A percentile compares a stretch with the other conserved stretches of the same genome.
Evolutionary conservation across 441 rosid species (phyloP).

Genomic region (Pelargonium australe): DNA sequence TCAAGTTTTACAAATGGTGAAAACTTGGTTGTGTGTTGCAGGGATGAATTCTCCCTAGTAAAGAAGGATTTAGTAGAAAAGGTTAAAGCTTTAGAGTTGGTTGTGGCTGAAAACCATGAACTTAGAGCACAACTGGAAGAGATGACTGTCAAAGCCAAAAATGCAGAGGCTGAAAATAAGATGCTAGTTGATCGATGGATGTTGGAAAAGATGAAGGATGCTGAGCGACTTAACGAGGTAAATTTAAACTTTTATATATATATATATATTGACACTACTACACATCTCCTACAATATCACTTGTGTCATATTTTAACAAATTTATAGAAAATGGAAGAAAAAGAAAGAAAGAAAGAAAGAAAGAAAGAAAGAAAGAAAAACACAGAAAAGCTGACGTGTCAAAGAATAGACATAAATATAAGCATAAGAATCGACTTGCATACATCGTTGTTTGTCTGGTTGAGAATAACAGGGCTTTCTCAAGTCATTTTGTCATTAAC

Average conservation of each 20-base stretch:
- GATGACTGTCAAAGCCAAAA: conserved; percentile 53
- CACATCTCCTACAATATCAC: no score
- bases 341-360: no score
- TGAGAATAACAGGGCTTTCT: no score
- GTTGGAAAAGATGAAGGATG: conserved; percentile 94
- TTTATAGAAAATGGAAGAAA: no score
- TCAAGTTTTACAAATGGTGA: conserved; percentile 14
- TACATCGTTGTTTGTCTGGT: no score
- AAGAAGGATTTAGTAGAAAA: conserved; percentile 60
- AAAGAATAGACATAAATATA: no score
- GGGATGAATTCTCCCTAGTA: conserved; percentile 55
- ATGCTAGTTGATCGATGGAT: conserved; percentile 88
- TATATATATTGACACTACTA: no score
- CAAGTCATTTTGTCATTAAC: no score
- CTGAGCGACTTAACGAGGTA: conserved; percentile 94
- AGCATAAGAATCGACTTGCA: no score
- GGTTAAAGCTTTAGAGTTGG: conserved; percentile 52
- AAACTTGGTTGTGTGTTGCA: conserved; percentile 23
- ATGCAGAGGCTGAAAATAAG: conserved; percentile 79
- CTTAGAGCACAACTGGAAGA: conserved; percentile 52
- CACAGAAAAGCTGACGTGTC: no score
- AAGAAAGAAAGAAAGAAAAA: no score
- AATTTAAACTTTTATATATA: neutral
- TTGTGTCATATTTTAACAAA: no score
- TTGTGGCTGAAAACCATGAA: conserved; percentile 50